A percentile compares a stretch with the other conserved stretches of the same genome.
phyloP scores from a whole-genome alignment of 352 stramenopile genomes.

The Blastocystis sp. region DNA sequence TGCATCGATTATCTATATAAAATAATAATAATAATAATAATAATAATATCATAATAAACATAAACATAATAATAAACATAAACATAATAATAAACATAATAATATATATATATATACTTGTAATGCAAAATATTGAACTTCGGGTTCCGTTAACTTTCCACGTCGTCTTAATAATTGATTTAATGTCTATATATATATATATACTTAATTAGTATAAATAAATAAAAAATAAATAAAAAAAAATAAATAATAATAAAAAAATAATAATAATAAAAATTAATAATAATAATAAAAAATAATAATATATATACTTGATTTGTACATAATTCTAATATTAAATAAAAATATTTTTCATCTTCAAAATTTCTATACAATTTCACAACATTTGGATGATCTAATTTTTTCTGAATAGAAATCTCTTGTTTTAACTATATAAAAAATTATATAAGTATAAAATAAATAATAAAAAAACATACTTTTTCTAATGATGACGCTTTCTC shows the following conservation, averaged over 20 bases:
- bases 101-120: too few species aligned
- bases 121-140: conserved; percentile 40
- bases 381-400: conserved; percentile 69
- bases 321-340: conserved; percentile 67
- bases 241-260: too few species aligned
- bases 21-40: conserved; percentile 43
- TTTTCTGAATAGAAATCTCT: conserved; percentile 45
- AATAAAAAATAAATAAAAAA: too few species aligned
- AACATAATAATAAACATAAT: too few species aligned
- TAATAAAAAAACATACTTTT: conserved; percentile 16
- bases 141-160: conserved; percentile 39
- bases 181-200: conserved; percentile 59
- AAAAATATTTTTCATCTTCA: conserved; percentile 62
- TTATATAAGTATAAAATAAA: too few species aligned
- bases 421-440: conserved; percentile 33
- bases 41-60: conserved; percentile 13
- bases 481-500: conserved; percentile 12
- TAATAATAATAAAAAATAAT: conserved; percentile 57
- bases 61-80: too few species aligned
- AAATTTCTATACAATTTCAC: conserved; percentile 84
- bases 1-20: conserved; percentile 63
- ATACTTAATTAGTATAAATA: too few species aligned
- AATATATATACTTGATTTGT: conserved; percentile 68
- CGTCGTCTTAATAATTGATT: conserved; percentile 43
- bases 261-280: conserved; percentile 61